Evolutionary conservation across 768 basidiomycete species (phyloP).

Genomic region (Leucocoprinus leucothites): DNA sequence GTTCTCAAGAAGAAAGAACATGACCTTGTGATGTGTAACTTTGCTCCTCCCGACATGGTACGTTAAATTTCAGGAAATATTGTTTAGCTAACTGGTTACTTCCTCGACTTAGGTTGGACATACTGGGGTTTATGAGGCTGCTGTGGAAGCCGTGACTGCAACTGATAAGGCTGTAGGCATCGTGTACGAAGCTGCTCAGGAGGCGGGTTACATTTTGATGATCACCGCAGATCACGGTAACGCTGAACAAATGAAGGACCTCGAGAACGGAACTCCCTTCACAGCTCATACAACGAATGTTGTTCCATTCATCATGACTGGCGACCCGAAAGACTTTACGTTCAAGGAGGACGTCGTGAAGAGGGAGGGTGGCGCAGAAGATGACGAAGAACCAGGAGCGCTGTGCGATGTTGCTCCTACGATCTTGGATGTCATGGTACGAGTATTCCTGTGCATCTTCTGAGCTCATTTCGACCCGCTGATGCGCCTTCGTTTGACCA

Average conservation of each 20-base stretch:
- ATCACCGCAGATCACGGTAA: constrained; percentile 96
- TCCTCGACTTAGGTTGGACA: constrained; percentile 71
- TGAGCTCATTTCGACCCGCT: background rate
- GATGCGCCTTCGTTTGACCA: constrained; percentile 16
- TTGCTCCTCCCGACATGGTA: constrained; percentile 96
- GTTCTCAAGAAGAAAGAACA: constrained; percentile 65
- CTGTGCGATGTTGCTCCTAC: constrained; percentile 92
- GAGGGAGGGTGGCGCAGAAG: constrained; percentile 43
- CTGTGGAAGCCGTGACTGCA: constrained; percentile 81
- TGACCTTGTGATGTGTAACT: constrained; percentile 97
- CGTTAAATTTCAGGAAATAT: background rate
- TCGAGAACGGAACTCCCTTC: constrained; percentile 80
- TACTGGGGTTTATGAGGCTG: constrained; percentile 89
- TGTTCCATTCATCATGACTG: constrained; percentile 89
- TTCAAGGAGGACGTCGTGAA: constrained; percentile 58
- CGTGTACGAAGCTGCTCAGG: constrained; percentile 80
- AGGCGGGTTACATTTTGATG: constrained; percentile 82
- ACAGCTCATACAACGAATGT: constrained; percentile 90
- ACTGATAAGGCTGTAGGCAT: constrained; percentile 90
- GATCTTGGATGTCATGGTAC: constrained; percentile 69
- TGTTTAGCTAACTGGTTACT: background rate
- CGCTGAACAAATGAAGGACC: constrained; percentile 91
- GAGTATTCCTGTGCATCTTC: background rate
- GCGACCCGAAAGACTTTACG: constrained; percentile 50
- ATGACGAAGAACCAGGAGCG: constrained; percentile 68